Conservation (phyloP, 352 stramenopile species). For the Phytophthora lateralis region DNA sequence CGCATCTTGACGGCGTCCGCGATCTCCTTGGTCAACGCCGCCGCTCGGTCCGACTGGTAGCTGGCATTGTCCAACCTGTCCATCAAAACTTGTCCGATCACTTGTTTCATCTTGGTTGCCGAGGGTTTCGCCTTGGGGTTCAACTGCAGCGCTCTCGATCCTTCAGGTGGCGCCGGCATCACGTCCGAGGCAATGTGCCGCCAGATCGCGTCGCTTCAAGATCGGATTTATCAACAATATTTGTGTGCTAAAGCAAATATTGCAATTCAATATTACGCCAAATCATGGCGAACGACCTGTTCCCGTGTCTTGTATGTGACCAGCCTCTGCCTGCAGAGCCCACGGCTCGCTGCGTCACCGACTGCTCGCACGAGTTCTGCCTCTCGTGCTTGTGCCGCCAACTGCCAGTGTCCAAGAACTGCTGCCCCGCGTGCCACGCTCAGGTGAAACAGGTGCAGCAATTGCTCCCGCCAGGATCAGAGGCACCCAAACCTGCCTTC, state of each 20-base stretch:
- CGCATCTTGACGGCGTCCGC: conserved; percentile 83
- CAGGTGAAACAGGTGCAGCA: conserved; percentile 69
- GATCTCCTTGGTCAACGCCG: conserved; percentile 85
- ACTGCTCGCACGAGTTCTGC: conserved; percentile 86
- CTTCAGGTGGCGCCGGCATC: conserved; percentile 56
- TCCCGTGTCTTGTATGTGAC: conserved; percentile 68
- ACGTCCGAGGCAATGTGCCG: neutral
- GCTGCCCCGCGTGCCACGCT: conserved; percentile 64
- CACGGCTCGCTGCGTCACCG: conserved; percentile 63
- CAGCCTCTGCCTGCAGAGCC: conserved; percentile 35
- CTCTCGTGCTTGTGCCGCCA: conserved; percentile 65
- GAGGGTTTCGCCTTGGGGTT: conserved; percentile 63
- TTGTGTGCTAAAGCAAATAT: too few relatives aligned
- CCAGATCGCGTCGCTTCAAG: conserved; percentile 23
- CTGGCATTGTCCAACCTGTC: conserved; percentile 67
- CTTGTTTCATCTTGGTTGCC: conserved; percentile 83
- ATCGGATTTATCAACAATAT: neutral
- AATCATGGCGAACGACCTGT: conserved; percentile 17
- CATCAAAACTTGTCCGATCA: conserved; percentile 65
- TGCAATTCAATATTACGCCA: too few relatives aligned
- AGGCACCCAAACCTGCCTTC: conserved; percentile 43
- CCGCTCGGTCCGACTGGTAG: conserved; percentile 81
- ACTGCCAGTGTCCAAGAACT: conserved; percentile 63
- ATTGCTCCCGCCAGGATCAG: conserved; percentile 26
- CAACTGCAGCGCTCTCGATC: conserved; percentile 50